Conservation (phyloP, 2,329 filamentous ascomycete species). For the Rhexocercosporidium sp. region DNA sequence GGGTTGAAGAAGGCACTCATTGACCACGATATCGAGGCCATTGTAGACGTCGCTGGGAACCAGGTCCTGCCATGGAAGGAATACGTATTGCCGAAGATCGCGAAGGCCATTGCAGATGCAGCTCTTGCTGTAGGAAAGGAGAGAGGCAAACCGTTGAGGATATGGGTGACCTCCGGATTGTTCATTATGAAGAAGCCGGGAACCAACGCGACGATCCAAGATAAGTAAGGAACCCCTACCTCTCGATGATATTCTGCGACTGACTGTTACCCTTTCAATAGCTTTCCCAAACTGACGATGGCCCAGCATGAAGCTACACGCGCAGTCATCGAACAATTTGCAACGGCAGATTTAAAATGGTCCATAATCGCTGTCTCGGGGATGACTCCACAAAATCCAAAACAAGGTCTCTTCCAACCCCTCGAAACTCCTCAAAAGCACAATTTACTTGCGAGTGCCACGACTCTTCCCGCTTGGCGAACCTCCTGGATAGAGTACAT, state of each 20-base stretch:
- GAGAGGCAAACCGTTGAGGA: constrained; percentile 43
- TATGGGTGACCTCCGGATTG: constrained; percentile 47
- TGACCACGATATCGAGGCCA: constrained; percentile 45
- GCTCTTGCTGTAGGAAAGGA: constrained; percentile 43
- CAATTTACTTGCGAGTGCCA: constrained; percentile 24
- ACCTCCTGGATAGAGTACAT: constrained; percentile 23
- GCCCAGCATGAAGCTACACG: constrained; percentile 26
- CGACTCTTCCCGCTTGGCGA: constrained; percentile 20
- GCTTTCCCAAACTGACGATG: constrained; percentile 13
- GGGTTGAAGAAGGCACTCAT: constrained; percentile 45
- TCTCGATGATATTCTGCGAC: not conserved
- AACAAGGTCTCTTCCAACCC: constrained; percentile 43
- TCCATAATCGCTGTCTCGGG: constrained; percentile 46
- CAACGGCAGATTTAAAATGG: constrained; percentile 41
- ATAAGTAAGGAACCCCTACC: constrained; percentile 38
- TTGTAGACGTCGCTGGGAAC: constrained; percentile 48
- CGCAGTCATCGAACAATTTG: constrained; percentile 25
- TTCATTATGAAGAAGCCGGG: constrained; percentile 46
- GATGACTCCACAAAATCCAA: constrained; percentile 45
- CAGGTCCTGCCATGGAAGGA: constrained; percentile 46
- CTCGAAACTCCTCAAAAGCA: constrained; percentile 38
- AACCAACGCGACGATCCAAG: constrained; percentile 41
- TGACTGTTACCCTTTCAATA: constrained; percentile 9
- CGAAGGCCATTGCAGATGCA: constrained; percentile 43
- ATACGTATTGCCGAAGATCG: constrained; percentile 45